These are phyloP conservation scores for Breynia disticha DNA, from an alignment of 441 rosid species.

Conservation along the genomic window DNA sequence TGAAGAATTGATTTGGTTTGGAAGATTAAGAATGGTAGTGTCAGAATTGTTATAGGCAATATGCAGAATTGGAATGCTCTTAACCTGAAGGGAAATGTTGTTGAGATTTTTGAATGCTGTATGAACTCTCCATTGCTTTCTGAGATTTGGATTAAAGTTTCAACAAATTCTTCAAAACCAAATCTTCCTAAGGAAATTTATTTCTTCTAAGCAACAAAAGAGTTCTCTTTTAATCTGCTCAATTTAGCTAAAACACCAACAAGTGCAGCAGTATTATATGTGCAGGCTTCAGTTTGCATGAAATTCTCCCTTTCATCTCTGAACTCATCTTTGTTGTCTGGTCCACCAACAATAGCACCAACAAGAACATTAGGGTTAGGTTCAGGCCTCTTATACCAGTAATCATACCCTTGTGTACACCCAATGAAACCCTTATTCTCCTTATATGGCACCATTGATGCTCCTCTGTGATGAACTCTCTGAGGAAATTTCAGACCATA, in stretches of 20 bases:
- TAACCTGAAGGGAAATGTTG: too few relatives aligned
- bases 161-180: too few relatives aligned
- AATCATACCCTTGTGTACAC: slow-evolving; percentile 86
- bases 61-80: too few relatives aligned
- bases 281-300: slow-evolving; percentile 84
- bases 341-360: slow-evolving; percentile 92
- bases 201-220: too few relatives aligned
- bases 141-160: too few relatives aligned
- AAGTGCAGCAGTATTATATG: slow-evolving; percentile 74
- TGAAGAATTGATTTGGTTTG: background rate
- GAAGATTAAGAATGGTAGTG: too few relatives aligned
- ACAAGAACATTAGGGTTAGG: slow-evolving; percentile 65
- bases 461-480: slow-evolving; percentile 82
- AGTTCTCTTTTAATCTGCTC: slow-evolving; percentile 15
- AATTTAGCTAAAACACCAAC: slow-evolving; percentile 68
- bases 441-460: slow-evolving; percentile 58
- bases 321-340: slow-evolving; percentile 50
- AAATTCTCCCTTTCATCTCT: slow-evolving; percentile 52
- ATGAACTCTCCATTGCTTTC: too few relatives aligned
- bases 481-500: slow-evolving; percentile 54
- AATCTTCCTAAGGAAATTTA: too few relatives aligned
- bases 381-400: slow-evolving; percentile 47
- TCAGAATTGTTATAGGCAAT: too few relatives aligned
- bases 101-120: too few relatives aligned
- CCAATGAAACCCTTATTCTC: slow-evolving; percentile 68